phyloP scores from a whole-genome alignment of 106 monocot genomes.

The Phalaenopsis aphrodite region DNA sequence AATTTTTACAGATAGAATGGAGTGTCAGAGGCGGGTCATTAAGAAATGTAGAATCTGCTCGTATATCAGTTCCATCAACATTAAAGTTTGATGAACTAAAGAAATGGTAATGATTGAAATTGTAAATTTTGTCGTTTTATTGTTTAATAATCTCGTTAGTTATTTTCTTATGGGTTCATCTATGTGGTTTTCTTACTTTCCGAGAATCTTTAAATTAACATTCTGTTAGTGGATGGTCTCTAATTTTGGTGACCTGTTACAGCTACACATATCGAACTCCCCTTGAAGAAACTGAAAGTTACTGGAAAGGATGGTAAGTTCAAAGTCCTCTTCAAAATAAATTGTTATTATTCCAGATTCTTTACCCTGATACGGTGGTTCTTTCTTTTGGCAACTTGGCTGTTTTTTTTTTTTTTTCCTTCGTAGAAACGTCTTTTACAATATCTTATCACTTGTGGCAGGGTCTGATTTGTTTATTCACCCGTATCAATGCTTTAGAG shows the following conservation, averaged over 20 bases:
- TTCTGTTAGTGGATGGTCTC: background rate
- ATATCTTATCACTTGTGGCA: background rate
- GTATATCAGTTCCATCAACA: conserved; percentile 90
- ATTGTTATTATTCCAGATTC: background rate
- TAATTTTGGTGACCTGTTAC: conserved; percentile 20
- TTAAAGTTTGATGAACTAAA: conserved; percentile 76
- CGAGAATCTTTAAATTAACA: background rate
- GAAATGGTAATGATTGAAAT: conserved; percentile 50
- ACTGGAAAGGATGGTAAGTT: conserved; percentile 96
- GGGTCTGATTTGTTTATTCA: background rate
- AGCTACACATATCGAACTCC: conserved; percentile 79
- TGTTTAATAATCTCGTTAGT: background rate
- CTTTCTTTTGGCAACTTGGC: background rate
- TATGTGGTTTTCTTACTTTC: background rate
- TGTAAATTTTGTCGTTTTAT: background rate
- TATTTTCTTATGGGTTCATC: background rate
- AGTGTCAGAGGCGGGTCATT: conserved; percentile 88
- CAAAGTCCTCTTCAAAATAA: background rate
- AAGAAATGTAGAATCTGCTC: conserved; percentile 88
- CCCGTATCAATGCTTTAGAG: background rate
- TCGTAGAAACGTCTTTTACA: background rate
- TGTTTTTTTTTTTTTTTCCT: background rate
- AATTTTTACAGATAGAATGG: conserved; percentile 67
- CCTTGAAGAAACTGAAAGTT: conserved; percentile 83
- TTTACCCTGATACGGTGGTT: background rate